Evolutionary conservation across 257 asterid genomes (phyloP).

Genomic region (Nicotiana tomentosiformis): DNA sequence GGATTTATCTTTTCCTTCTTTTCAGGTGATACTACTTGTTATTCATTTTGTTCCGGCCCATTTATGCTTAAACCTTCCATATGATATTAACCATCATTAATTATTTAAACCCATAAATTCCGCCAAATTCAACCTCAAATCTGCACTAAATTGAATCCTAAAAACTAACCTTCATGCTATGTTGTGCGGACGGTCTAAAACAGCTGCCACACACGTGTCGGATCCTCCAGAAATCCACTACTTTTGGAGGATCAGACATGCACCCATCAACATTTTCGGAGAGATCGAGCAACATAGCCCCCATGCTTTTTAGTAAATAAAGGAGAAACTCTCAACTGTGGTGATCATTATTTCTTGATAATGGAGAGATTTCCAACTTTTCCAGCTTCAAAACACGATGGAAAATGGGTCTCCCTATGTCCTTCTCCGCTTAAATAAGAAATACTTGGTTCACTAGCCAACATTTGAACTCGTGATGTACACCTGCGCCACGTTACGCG

Average conservation of each 20-base stretch:
- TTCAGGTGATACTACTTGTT: neutral
- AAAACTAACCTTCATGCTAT: neutral
- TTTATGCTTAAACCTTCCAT: neutral
- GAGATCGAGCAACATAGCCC: neutral
- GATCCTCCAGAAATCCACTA: too few species aligned
- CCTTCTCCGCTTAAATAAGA: neutral
- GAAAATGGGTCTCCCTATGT: neutral
- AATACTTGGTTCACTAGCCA: neutral
- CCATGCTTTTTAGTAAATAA: neutral
- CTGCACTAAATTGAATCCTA: neutral
- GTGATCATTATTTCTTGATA: neutral
- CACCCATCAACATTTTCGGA: too few species aligned
- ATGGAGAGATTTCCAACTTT: neutral
- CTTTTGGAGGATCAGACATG: too few species aligned
- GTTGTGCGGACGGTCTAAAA: too few species aligned
- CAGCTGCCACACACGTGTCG: too few species aligned
- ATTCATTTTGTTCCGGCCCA: neutral
- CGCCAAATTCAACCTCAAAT: neutral
- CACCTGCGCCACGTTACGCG: neutral
- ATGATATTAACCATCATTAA: neutral
- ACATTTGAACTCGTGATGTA: neutral
- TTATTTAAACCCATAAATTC: neutral
- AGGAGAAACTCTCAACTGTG: neutral
- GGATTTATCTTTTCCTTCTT: neutral
- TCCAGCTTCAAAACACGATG: neutral